Percentiles rank a stretch among this genome's conserved stretches.
phyloP scores from a whole-genome alignment of 2,329 filamentous ascomycete genomes.

The Fonsecaea monophora region DNA sequence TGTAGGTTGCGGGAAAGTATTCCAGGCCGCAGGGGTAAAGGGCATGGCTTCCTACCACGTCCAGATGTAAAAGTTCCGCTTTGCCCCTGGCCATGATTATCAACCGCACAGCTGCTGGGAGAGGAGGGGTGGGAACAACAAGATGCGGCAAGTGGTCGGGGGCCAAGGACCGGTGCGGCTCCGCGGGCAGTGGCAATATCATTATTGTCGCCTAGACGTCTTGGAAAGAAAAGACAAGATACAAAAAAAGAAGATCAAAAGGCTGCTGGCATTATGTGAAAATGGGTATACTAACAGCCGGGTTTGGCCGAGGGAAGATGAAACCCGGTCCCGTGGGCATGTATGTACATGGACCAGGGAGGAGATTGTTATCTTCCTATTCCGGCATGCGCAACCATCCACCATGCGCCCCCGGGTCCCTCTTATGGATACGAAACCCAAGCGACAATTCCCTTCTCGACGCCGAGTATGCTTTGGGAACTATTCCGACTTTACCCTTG shows the following conservation, averaged over 20 bases:
- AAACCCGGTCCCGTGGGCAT: background rate
- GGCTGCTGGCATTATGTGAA: background rate
- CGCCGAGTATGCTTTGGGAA: too few species aligned
- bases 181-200: conserved; percentile 17
- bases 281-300: conserved; percentile 20
- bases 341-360: background rate
- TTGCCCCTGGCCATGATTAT: background rate
- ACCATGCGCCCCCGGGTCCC: background rate
- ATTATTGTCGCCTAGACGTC: background rate
- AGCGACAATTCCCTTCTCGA: background rate
- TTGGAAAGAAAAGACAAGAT: background rate
- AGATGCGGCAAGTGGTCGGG: conserved; percentile 2
- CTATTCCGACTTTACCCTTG: too few species aligned
- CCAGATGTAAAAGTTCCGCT: background rate
- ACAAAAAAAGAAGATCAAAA: background rate
- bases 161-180: conserved; percentile 21
- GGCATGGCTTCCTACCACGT: background rate
- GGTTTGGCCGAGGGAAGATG: background rate
- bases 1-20: background rate
- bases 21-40: background rate
- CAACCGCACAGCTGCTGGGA: background rate
- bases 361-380: conserved; percentile 19
- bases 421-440: background rate
- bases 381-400: conserved; percentile 7
- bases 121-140: background rate